These are phyloP conservation scores for Saccharomyces jurei DNA, from an alignment of 805 yeast genomes.

Conservation along the genomic window DNA sequence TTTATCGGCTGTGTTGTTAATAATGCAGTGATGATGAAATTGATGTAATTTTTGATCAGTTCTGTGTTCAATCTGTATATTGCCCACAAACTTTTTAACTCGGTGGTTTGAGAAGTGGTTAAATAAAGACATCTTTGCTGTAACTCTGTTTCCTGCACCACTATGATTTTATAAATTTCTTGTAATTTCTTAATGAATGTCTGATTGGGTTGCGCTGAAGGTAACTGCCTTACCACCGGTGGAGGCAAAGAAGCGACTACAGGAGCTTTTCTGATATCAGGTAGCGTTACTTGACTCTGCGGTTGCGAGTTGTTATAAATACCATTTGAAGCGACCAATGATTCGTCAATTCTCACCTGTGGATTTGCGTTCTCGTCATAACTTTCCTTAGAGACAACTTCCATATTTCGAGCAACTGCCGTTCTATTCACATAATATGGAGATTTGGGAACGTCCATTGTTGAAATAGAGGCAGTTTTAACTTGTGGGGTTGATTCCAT, in stretches of 20 bases:
- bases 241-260: neutral
- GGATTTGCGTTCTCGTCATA: neutral
- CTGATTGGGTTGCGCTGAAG: conserved; percentile 26
- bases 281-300: neutral
- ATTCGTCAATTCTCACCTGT: neutral
- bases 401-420: neutral
- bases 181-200: conserved; percentile 60
- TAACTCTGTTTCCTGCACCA: conserved; percentile 57
- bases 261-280: neutral
- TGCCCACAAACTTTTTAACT: conserved; percentile 61
- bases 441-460: neutral
- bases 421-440: neutral
- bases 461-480: neutral
- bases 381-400: neutral
- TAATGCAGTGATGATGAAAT: conserved; percentile 61
- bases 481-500: neutral
- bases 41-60: conserved; percentile 61
- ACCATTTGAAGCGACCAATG: neutral
- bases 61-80: conserved; percentile 62
- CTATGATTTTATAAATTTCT: conserved; percentile 65
- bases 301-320: neutral
- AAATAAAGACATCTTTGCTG: conserved; percentile 61
- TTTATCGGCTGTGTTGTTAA: conserved; percentile 56
- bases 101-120: conserved; percentile 46
- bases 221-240: neutral